phyloP scores from a whole-genome alignment of 202 grass and related monocot genomes.

The Zoysia matrella region DNA sequence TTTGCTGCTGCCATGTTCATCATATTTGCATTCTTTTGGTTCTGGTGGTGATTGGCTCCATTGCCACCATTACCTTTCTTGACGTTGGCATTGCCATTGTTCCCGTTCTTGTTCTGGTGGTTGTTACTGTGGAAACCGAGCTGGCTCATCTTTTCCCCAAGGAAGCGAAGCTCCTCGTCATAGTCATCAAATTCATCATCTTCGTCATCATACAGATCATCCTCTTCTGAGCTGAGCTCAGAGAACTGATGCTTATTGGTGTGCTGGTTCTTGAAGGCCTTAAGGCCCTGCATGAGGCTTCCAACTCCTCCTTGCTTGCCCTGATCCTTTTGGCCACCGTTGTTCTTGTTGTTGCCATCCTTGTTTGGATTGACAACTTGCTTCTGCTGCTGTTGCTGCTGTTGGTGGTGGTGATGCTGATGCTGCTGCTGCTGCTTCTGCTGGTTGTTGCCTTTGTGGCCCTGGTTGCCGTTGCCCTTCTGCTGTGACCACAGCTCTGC shows the following conservation, averaged over 20 bases:
- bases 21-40: conserved; percentile 41
- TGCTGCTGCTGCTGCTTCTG: conserved; percentile 47
- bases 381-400: conserved; percentile 24
- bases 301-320: conserved; percentile 62
- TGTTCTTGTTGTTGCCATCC: conserved; percentile 57
- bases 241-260: conserved; percentile 60
- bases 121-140: conserved; percentile 57
- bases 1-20: conserved; percentile 41
- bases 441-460: conserved; percentile 58
- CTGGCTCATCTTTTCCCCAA: conserved; percentile 79
- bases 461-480: conserved; percentile 55
- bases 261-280: conserved; percentile 92
- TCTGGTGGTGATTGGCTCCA: conserved; percentile 58
- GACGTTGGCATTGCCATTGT: conserved; percentile 34
- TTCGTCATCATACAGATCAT: conserved; percentile 69
- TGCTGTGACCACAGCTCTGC: conserved; percentile 81
- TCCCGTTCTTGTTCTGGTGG: conserved; percentile 48
- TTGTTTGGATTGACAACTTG: conserved; percentile 52
- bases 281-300: conserved; percentile 84
- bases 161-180: conserved; percentile 69
- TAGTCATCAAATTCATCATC: conserved; percentile 62
- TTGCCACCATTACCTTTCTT: conserved; percentile 54
- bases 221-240: conserved; percentile 66
- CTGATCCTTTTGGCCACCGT: conserved; percentile 62
- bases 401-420: conserved; percentile 24